Base-by-base conservation (phyloP, 2,329 filamentous ascomycete species). In the Trichophyton rubrum region DNA sequence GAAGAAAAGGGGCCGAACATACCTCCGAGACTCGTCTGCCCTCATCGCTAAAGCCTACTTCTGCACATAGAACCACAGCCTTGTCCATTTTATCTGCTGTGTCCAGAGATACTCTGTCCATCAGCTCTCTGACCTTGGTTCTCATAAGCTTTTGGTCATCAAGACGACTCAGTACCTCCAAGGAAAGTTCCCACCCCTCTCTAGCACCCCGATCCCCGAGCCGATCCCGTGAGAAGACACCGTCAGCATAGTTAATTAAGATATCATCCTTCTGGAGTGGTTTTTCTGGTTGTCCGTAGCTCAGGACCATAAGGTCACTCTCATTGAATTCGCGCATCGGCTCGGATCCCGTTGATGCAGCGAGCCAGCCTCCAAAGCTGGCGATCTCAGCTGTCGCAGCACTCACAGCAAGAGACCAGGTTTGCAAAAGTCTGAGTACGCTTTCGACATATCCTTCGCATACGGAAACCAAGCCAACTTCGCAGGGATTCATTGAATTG, bases 181-280 rank as follows among this genome's bases (percentile, higher is more conserved):
- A 85, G 0, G 90, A 88, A 69, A 96, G 76, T 74, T 96, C 90
- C 92, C 92, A 97, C 7, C 92, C 91, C 66, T 91, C 86, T 41
- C 81, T 78, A 13, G 73, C 68, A 11, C 72, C 70, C 22, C 67
- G 67, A 35, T 69, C 66, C 61, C 72, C 67, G 17, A 78, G 67
- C 1, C 65, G 66, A 6, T 67, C 65, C 35, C 71, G 70, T 20
- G 72, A 68, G 62, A 73, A 75, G 20, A 92, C 71, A 24, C 82
- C 80, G 58, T 85, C 80, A 0, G 92, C 88, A 71, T 96, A 97
- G 56, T 83, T 77, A 5, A 86, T 81, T 5, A 96, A 78, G 2
- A 92, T 84, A 38, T 87, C 85, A 70, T 96, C 90, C 70, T 92
- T 90, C 64, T 85, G 84, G 6, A 89, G 79, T 62, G 84, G 80